Conservation (phyloP, 1,284 basidiomycete species). For the Sanghuangporus baumii region DNA sequence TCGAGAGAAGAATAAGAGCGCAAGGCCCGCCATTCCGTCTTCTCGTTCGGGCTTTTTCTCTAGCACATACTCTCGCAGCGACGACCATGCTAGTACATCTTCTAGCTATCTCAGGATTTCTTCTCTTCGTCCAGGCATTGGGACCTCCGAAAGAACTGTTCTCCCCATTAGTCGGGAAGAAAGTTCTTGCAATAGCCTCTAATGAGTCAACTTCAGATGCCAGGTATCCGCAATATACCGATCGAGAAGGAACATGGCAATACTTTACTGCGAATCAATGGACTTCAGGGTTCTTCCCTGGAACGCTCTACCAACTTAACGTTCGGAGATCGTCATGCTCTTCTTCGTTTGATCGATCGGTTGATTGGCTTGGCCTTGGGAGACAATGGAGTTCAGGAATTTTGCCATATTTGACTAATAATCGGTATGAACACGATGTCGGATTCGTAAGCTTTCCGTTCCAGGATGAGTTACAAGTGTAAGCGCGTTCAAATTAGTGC, state of each 20-base stretch:
- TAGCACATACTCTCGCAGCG: background rate
- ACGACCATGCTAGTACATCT: background rate
- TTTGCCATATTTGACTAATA: conserved; percentile 40
- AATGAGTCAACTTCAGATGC: conserved; percentile 34
- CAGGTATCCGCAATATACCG: conserved; percentile 56
- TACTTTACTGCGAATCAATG: conserved; percentile 51
- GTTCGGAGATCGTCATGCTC: conserved; percentile 44
- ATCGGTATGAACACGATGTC: conserved; percentile 56
- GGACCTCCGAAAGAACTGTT: conserved; percentile 37
- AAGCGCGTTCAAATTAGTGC: conserved; percentile 4
- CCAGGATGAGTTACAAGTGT: conserved; percentile 44
- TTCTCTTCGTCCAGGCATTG: background rate
- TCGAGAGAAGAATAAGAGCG: background rate
- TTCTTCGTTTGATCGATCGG: conserved; percentile 42
- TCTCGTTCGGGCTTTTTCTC: background rate
- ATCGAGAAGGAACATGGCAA: conserved; percentile 43
- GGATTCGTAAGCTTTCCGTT: conserved; percentile 68
- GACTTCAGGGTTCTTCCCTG: conserved; percentile 67
- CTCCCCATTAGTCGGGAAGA: conserved; percentile 48
- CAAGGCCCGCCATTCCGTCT: background rate
- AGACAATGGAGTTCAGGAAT: conserved; percentile 44
- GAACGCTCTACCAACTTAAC: conserved; percentile 52
- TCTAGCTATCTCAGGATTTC: background rate
- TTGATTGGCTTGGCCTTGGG: conserved; percentile 50
- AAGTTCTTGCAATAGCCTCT: conserved; percentile 46